phyloP scores from a whole-genome alignment of 116 monocot genomes.

The Posidonia oceanica region DNA sequence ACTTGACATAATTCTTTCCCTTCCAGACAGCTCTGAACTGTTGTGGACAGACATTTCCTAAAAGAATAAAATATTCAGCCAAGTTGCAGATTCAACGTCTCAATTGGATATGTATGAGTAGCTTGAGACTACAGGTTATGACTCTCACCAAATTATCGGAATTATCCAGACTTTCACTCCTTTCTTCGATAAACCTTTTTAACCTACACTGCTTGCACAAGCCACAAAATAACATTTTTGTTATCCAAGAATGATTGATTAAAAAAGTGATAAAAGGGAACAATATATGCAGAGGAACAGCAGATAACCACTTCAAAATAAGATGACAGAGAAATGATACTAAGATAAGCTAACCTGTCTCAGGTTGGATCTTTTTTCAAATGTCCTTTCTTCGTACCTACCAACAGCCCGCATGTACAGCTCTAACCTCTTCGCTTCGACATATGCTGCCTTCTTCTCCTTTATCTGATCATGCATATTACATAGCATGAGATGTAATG shows the following conservation, averaged over 20 bases:
- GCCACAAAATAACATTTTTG: too few relatives aligned
- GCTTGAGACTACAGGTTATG: too few relatives aligned
- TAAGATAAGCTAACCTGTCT: slow-evolving; percentile 11
- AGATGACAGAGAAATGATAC: background rate
- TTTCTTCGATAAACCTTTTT: background rate
- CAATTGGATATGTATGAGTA: too few relatives aligned
- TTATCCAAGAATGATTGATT: too few relatives aligned
- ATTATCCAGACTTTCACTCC: background rate
- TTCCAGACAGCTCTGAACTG: too few relatives aligned
- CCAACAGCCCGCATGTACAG: slow-evolving; percentile 18
- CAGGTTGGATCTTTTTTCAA: slow-evolving; percentile 17
- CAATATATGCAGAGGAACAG: too few relatives aligned
- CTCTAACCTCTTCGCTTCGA: slow-evolving; percentile 20
- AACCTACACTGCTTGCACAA: background rate
- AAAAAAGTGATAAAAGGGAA: too few relatives aligned
- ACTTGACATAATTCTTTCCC: too few relatives aligned
- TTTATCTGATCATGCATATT: slow-evolving; percentile 9
- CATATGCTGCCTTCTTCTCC: slow-evolving; percentile 17
- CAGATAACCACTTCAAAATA: background rate
- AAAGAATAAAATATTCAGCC: too few relatives aligned
- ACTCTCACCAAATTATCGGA: background rate
- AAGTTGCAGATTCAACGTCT: too few relatives aligned
- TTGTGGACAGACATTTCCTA: too few relatives aligned
- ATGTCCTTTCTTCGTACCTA: slow-evolving; percentile 25
- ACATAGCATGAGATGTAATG: too few relatives aligned